Base-by-base conservation (phyloP, 768 basidiomycete genomes). In the Pilatotrama ljubarskyi region DNA sequence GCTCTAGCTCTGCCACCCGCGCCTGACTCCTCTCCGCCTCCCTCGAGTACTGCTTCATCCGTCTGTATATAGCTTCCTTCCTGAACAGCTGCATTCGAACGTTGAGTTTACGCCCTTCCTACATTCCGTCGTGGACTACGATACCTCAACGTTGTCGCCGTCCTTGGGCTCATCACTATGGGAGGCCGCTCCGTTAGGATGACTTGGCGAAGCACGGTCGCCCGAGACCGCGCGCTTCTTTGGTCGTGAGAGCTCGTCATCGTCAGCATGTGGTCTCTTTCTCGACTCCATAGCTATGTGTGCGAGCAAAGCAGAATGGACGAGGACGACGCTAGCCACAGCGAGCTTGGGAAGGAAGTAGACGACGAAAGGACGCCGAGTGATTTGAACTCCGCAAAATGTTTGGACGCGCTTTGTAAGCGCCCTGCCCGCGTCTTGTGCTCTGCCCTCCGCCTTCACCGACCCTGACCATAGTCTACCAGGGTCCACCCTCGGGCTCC, bases 21-120 rank as follows among this genome's bases (percentile, higher is more conserved):
- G 63, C 60, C 51, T 67, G 63, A 38, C 62, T 70, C 53, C 68
- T 63, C 55, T 72, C 69, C 44, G 69, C 64, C 63, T 70, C 71
- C n/a, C 71, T 56, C n/a, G 70, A 67, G 37, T 72, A 72, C 37
- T 72, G 61, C 62, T 67, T 70, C 71, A 72, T 72, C 22, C 69
- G 61, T 48, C 71, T 59, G 48, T 64, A 72, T 15, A 72, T 70
- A n/a, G 71, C 71, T 44, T 72, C 71, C 54, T 72, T 72, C 24
- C 71, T 65, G 58, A 72, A 72, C 42, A 65, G 36, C 71, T 72
- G 32, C 18, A 43, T 5, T 13, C n/a, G 54, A 0, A 22, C 42
- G 18, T 17, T 32, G 13, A 51, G 22, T 44, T 8, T 25, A 7
- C 37, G 20, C 8, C n/a, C 24, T 3, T 9, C 10, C 24, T 2